phyloP scores from a whole-genome alignment of 345 rosid genomes.

The Brassica carinata region DNA sequence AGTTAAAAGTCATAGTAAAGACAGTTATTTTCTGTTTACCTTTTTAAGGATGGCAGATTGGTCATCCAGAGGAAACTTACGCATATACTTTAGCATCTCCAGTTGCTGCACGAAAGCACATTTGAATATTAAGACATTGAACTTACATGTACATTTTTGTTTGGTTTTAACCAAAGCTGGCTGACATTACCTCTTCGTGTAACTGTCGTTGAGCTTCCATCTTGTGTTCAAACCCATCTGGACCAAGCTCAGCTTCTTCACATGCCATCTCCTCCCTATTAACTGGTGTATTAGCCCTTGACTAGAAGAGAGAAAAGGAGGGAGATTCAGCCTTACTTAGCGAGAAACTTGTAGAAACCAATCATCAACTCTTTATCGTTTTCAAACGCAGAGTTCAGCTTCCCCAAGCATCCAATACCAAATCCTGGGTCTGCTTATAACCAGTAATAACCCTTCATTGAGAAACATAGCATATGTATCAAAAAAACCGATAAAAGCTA shows the following conservation, averaged over 20 bases:
- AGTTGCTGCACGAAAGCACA: conserved; percentile 58
- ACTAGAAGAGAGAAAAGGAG: background rate
- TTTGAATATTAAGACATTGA: background rate
- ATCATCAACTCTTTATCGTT: conserved; percentile 79
- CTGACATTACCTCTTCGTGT: conserved; percentile 57
- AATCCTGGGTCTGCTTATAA: conserved; percentile 64
- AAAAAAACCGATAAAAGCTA: background rate
- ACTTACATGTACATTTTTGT: background rate
- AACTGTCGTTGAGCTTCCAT: conserved; percentile 53
- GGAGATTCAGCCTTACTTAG: conserved; percentile 47
- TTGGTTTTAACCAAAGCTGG: background rate
- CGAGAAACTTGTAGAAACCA: conserved; percentile 71
- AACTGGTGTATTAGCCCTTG: background rate
- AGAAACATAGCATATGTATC: background rate
- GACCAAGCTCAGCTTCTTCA: conserved; percentile 87
- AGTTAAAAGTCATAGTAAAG: background rate
- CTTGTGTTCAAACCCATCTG: conserved; percentile 60
- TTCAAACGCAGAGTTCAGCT: conserved; percentile 65
- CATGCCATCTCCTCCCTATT: conserved; percentile 76
- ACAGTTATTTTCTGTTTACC: conserved; percentile 36
- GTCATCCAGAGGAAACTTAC: conserved; percentile 64
- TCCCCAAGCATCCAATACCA: conserved; percentile 81
- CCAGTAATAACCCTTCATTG: background rate
- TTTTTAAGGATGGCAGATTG: conserved; percentile 74
- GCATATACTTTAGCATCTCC: conserved; percentile 87